Base-by-base conservation (phyloP, 2,329 filamentous ascomycete species). In the Nemania sp. region DNA sequence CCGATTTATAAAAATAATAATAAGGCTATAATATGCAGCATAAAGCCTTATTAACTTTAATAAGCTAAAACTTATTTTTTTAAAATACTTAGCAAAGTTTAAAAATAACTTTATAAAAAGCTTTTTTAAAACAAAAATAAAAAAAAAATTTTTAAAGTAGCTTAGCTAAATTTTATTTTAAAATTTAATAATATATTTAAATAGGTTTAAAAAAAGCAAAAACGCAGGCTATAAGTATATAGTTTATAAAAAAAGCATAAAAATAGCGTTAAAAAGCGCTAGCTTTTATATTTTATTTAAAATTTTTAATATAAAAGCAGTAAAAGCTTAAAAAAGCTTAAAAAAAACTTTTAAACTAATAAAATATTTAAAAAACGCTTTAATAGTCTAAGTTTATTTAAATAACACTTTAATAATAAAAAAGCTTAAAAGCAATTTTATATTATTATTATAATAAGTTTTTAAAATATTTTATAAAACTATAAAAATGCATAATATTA, bases 61-160 rank as follows among this genome's bases (percentile, higher is more conserved):
- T 34, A 48, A 34, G 13, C 34, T 48, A 48, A 48, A 48, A 32
- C n/a, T 32, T 34, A 48, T 47, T 47, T n/a, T n/a, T n/a, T n/a
- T n/a, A n/a, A n/a, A n/a, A n/a, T n/a, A n/a, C n/a, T n/a, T n/a
- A n/a, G n/a, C n/a, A n/a, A n/a, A n/a, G n/a, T n/a, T n/a, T n/a
- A n/a, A n/a, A n/a, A n/a, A n/a, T n/a, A n/a, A n/a, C n/a, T n/a
- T n/a, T n/a, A n/a, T n/a, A n/a, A n/a, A n/a, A n/a, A n/a, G n/a
- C n/a, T n/a, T n/a, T n/a, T n/a, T n/a, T n/a, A n/a, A n/a, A n/a
- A n/a, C n/a, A n/a, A n/a, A n/a, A n/a, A n/a, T n/a, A n/a, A n/a
- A n/a, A n/a, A n/a, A n/a, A n/a, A n/a, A n/a, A n/a, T n/a, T n/a
- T n/a, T n/a, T n/a, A n/a, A n/a, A n/a, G n/a, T n/a, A n/a, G n/a